Evolutionary conservation across 768 basidiomycete species (phyloP).

Genomic region (Ephemerocybe angulata): DNA sequence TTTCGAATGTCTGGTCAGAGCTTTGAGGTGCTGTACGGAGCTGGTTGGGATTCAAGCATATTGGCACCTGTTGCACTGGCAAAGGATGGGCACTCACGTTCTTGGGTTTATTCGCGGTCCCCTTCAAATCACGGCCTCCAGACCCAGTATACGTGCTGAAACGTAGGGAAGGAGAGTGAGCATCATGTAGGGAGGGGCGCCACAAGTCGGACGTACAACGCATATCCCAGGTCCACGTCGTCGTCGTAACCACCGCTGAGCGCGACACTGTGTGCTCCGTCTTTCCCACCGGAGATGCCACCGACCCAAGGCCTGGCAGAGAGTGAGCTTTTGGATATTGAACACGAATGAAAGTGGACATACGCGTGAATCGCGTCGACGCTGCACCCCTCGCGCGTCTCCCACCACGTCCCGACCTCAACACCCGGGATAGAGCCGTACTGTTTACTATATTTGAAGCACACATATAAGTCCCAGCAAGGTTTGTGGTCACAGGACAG

Average conservation of each 20-base stretch:
- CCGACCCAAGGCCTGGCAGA: constrained; percentile 72
- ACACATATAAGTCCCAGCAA: background rate
- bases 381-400: constrained; percentile 65
- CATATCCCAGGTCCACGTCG: constrained; percentile 78
- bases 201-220: constrained; percentile 62
- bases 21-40: constrained; percentile 88
- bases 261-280: constrained; percentile 82
- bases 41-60: constrained; percentile 32
- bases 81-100: constrained; percentile 55
- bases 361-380: constrained; percentile 82
- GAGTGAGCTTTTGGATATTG: constrained; percentile 5
- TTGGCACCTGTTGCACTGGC: background rate
- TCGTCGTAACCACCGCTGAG: constrained; percentile 89
- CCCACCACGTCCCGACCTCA: constrained; percentile 82
- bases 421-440: constrained; percentile 82
- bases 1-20: constrained; percentile 77
- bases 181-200: background rate
- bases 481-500: background rate
- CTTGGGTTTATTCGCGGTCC: constrained; percentile 77
- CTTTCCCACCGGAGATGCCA: constrained; percentile 63
- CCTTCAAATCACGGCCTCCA: constrained; percentile 82
- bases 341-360: background rate
- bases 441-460: constrained; percentile 50
- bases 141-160: constrained; percentile 77
- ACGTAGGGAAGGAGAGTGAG: background rate